Percentiles rank a stretch among this genome's conserved stretches.
phyloP scores from a whole-genome alignment of 768 basidiomycete species.

The Dentipellis fragilis region DNA sequence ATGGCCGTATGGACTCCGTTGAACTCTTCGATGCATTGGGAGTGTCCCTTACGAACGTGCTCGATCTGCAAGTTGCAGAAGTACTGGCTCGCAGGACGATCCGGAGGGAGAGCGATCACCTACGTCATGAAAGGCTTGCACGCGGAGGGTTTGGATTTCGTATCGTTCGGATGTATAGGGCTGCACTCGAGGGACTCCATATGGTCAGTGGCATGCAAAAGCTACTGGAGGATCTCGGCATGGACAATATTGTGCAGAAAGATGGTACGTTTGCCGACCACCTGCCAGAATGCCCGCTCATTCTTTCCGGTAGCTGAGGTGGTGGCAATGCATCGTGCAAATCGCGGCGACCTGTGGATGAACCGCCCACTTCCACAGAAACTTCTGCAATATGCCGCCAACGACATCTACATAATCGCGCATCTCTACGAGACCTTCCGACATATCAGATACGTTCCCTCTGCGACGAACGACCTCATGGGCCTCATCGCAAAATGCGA shows the following conservation, averaged over 20 bases:
- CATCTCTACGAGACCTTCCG: conserved; percentile 26
- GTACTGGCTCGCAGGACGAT: conserved; percentile 20
- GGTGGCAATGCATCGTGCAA: conserved; percentile 26
- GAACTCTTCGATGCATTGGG: conserved; percentile 22
- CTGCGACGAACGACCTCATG: background rate
- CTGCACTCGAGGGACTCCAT: conserved; percentile 23
- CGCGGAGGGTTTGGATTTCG: conserved; percentile 16
- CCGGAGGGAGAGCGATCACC: conserved; percentile 19
- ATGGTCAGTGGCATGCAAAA: conserved; percentile 26
- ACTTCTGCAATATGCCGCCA: conserved; percentile 31
- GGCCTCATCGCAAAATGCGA: conserved; percentile 10
- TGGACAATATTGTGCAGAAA: conserved; percentile 20
- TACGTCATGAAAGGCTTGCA: conserved; percentile 19
- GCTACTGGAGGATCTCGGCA: conserved; percentile 19
- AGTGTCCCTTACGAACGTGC: conserved; percentile 20
- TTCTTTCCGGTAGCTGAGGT: conserved; percentile 20
- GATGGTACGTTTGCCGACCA: conserved; percentile 22
- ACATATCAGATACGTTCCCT: conserved; percentile 10
- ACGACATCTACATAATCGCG: conserved; percentile 31
- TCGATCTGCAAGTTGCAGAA: conserved; percentile 33
- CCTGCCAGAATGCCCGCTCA: background rate
- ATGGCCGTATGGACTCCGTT: conserved; percentile 29
- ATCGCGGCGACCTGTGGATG: conserved; percentile 24
- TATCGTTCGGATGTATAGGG: conserved; percentile 17
- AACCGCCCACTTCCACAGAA: conserved; percentile 24